Evolutionary conservation across 2,329 filamentous ascomycete species (phyloP).

Genomic region (Delphinella strobiligena): DNA sequence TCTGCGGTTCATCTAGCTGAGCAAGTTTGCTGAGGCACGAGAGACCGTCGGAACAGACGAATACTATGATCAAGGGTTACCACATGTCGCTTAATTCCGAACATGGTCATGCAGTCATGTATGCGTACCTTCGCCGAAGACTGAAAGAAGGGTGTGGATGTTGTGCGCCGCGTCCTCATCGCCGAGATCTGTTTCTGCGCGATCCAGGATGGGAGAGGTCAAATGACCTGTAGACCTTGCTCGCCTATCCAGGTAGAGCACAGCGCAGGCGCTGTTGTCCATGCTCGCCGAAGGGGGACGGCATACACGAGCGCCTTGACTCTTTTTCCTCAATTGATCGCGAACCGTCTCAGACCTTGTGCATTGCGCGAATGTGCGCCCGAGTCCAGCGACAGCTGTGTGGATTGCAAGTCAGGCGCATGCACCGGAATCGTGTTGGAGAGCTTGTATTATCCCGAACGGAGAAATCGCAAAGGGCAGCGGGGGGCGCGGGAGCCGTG

Average conservation of each 20-base stretch:
- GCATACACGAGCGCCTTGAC: background rate
- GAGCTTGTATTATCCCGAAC: too few species aligned
- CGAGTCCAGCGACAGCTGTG: background rate
- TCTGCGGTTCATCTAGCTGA: constrained; percentile 22
- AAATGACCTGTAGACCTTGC: constrained; percentile 17
- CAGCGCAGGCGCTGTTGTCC: constrained; percentile 32
- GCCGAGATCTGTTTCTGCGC: constrained; percentile 16
- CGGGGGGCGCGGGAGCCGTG: too few species aligned
- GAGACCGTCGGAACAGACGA: constrained; percentile 27
- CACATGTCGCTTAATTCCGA: background rate
- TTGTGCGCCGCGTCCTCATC: constrained; percentile 26
- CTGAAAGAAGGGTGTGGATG: constrained; percentile 27
- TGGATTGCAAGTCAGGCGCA: background rate
- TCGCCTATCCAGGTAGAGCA: constrained; percentile 32
- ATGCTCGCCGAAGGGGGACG: constrained; percentile 14
- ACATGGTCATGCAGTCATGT: too few species aligned
- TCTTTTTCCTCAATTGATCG: background rate
- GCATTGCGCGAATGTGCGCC: background rate
- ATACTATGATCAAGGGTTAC: constrained; percentile 14
- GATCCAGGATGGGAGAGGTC: constrained; percentile 24
- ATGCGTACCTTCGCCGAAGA: constrained; percentile 28
- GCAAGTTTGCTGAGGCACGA: constrained; percentile 25
- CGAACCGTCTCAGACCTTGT: background rate
- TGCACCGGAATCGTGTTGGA: background rate
- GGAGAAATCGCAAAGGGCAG: too few species aligned